These are phyloP conservation scores for Acidomyces sp. DNA, from an alignment of 495 filamentous ascomycete species.

Conservation along the genomic window DNA sequence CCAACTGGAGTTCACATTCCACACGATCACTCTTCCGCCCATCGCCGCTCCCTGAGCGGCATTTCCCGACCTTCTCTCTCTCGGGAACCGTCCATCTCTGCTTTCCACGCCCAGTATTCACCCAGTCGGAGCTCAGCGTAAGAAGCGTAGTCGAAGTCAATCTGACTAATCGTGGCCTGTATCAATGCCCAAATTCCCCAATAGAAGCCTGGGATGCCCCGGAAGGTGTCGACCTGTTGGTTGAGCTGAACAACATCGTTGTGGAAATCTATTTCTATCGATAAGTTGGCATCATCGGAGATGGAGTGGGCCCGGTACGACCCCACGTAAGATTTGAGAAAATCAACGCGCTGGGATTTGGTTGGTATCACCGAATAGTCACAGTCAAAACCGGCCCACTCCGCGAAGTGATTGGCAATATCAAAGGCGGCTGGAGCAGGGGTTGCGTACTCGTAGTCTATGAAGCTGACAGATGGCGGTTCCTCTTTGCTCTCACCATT, in stretches of 20 bases:
- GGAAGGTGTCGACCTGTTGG: slow-evolving; percentile 71
- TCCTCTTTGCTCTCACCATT: slow-evolving; percentile 25
- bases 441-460: slow-evolving; percentile 88
- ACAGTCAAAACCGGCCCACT: slow-evolving; percentile 96
- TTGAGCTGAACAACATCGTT: slow-evolving; percentile 36
- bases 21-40: slow-evolving; percentile 46
- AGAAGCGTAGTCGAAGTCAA: slow-evolving; percentile 91
- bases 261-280: slow-evolving; percentile 34
- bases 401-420: slow-evolving; percentile 96
- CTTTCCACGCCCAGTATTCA: slow-evolving; percentile 95
- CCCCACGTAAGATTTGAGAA: slow-evolving; percentile 67
- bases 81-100: slow-evolving; percentile 50
- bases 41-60: slow-evolving; percentile 67
- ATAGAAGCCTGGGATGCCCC: slow-evolving; percentile 81
- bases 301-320: slow-evolving; percentile 35
- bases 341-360: slow-evolving; percentile 58
- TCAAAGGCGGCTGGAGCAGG: slow-evolving; percentile 96
- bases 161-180: slow-evolving; percentile 85
- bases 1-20: too few species aligned
- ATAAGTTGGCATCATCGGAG: slow-evolving; percentile 35
- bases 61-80: slow-evolving; percentile 43
- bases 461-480: slow-evolving; percentile 57
- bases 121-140: slow-evolving; percentile 81
- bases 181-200: slow-evolving; percentile 96
- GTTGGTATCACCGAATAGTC: slow-evolving; percentile 78